Evolutionary conservation across 441 rosid species (phyloP).

Genomic region (Jatropha multifida): DNA sequence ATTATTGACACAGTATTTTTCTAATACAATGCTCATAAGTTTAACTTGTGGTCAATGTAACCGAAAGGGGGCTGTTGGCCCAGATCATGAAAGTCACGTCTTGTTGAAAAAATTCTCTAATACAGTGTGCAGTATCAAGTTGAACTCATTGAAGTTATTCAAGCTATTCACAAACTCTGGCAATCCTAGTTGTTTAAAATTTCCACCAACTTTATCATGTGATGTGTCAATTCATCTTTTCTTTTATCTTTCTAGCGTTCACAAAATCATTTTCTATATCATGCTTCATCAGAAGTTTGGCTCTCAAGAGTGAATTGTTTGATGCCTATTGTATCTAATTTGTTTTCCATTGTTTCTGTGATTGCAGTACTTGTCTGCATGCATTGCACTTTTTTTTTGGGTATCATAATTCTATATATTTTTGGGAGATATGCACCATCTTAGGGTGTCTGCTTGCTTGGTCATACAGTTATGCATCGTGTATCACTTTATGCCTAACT

Average conservation of each 20-base stretch:
- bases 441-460: not conserved
- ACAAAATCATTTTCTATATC: not conserved
- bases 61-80: not conserved
- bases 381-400: not conserved
- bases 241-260: not conserved
- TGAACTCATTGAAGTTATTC: not conserved
- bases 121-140: not conserved
- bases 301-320: not conserved
- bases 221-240: not conserved
- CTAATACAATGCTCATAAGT: not conserved
- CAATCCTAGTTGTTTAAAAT: not conserved
- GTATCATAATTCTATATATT: not conserved
- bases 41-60: not conserved
- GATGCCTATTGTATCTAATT: not conserved
- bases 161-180: not conserved
- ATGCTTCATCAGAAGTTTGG: not conserved
- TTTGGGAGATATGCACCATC: not conserved
- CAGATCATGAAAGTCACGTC: not conserved
- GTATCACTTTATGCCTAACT: slow-evolving; percentile 1
- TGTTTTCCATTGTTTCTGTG: not conserved
- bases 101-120: not conserved
- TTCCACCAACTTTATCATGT: not conserved
- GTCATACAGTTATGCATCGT: not conserved
- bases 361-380: not conserved
- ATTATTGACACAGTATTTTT: not conserved